phyloP scores from a whole-genome alignment of 2,329 filamentous ascomycete genomes.

The Phialophora chinensis region DNA sequence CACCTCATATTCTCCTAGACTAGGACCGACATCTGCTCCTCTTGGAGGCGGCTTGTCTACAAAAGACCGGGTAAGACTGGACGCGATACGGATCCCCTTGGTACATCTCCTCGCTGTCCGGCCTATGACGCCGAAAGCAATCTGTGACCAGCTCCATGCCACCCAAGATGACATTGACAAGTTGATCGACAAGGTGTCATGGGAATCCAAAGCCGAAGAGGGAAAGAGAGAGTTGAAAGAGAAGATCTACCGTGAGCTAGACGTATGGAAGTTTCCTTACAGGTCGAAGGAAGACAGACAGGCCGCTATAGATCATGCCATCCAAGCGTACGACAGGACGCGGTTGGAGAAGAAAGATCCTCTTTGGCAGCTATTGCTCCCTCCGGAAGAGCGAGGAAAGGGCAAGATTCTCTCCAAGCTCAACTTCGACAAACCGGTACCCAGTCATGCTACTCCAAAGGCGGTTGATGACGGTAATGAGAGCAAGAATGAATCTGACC shows the following conservation, averaged over 20 bases:
- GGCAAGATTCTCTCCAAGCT: slow-evolving; percentile 66
- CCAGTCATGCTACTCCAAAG: slow-evolving; percentile 31
- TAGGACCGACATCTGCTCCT: slow-evolving; percentile 53
- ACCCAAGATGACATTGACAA: slow-evolving; percentile 56
- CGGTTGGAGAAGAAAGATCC: slow-evolving; percentile 65
- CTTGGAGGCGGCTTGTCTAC: slow-evolving; percentile 40
- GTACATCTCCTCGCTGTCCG: slow-evolving; percentile 62
- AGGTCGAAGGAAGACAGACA: slow-evolving; percentile 61
- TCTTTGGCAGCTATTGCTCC: slow-evolving; percentile 67
- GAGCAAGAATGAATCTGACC: slow-evolving; percentile 35
- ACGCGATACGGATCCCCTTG: slow-evolving; percentile 53
- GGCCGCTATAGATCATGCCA: slow-evolving; percentile 66
- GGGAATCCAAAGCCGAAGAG: slow-evolving; percentile 52
- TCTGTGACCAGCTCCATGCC: slow-evolving; percentile 55
- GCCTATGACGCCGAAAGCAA: slow-evolving; percentile 55
- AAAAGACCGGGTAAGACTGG: slow-evolving; percentile 45
- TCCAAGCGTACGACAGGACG: slow-evolving; percentile 67
- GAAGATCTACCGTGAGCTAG: slow-evolving; percentile 65
- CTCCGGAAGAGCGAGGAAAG: slow-evolving; percentile 65
- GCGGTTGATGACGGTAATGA: slow-evolving; percentile 32
- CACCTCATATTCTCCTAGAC: slow-evolving; percentile 44
- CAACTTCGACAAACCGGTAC: slow-evolving; percentile 50
- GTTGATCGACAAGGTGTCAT: slow-evolving; percentile 60
- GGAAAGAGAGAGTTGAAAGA: slow-evolving; percentile 61
- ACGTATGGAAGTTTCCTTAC: slow-evolving; percentile 67